These are phyloP conservation scores for Fraxinus albicans DNA, from an alignment of 305 asterid species.

Conservation along the genomic window DNA sequence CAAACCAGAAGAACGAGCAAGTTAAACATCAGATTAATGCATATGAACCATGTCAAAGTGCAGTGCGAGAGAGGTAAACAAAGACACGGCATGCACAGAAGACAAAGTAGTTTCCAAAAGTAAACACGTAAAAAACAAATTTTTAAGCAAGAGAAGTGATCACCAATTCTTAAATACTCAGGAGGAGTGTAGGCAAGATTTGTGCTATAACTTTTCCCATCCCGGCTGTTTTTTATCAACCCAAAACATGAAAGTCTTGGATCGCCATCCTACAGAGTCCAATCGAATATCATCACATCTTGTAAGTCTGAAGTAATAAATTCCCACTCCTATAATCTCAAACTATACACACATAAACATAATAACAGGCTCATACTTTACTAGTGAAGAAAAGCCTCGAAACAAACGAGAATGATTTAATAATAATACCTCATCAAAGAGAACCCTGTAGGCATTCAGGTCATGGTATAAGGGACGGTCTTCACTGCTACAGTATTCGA, in stretches of 20 bases:
- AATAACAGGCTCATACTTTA: background rate
- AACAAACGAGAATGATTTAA: background rate
- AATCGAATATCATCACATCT: background rate
- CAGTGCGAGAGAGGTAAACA: slow-evolving; percentile 3
- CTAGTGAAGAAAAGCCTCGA: background rate
- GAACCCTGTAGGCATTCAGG: slow-evolving; percentile 58
- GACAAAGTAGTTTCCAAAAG: background rate
- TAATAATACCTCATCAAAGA: slow-evolving; percentile 51
- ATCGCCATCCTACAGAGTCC: slow-evolving; percentile 46
- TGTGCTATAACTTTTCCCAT: slow-evolving; percentile 65
- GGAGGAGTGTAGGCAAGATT: slow-evolving; percentile 65
- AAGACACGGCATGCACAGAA: slow-evolving; percentile 6
- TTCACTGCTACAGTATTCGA: slow-evolving; percentile 47
- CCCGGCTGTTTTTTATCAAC: slow-evolving; percentile 55
- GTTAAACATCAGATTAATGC: background rate
- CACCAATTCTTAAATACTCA: slow-evolving; percentile 53
- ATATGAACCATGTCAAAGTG: background rate
- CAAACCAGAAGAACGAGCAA: background rate
- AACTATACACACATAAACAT: background rate
- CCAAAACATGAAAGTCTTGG: slow-evolving; percentile 61
- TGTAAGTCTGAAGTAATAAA: background rate
- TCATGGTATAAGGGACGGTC: slow-evolving; percentile 54
- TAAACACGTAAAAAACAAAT: background rate
- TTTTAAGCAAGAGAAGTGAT: background rate
- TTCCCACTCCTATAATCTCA: background rate